Conservation (phyloP, 257 asterid species). For the Fraxinus cuspidata region DNA sequence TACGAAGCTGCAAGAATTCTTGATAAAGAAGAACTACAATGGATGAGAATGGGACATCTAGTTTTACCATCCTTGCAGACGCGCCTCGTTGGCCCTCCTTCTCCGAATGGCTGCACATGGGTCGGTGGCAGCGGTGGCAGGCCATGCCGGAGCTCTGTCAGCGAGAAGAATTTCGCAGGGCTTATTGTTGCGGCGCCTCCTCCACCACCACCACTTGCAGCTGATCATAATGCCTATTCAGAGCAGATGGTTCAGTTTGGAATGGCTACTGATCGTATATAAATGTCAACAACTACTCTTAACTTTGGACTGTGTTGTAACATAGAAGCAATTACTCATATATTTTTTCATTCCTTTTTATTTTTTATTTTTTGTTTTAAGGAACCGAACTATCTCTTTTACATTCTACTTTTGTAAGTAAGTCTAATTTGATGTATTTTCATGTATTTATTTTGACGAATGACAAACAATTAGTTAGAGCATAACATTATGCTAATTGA, state of each 20-base stretch:
- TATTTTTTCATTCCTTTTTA: neutral
- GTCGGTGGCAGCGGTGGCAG: constrained; percentile 28
- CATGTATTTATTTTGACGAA: constrained; percentile 5
- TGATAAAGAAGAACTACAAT: constrained; percentile 24
- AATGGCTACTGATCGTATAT: constrained; percentile 27
- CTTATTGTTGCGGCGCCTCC: constrained; percentile 5
- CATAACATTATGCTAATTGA: too few species aligned
- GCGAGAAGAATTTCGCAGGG: constrained; percentile 34
- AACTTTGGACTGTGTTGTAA: neutral
- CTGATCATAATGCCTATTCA: constrained; percentile 24
- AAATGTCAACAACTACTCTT: neutral
- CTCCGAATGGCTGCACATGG: constrained; percentile 47
- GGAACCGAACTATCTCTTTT: constrained; percentile 9
- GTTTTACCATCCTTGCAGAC: constrained; percentile 35
- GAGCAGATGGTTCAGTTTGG: constrained; percentile 34
- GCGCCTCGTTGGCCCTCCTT: constrained; percentile 28
- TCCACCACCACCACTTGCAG: constrained; percentile 18
- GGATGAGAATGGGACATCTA: constrained; percentile 20
- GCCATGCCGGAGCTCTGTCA: constrained; percentile 43
- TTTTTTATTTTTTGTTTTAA: neutral
- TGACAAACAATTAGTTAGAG: neutral
- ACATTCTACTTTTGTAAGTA: constrained; percentile 5
- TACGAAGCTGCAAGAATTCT: constrained; percentile 44
- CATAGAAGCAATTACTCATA: neutral
- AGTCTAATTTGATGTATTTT: neutral